phyloP scores from a whole-genome alignment of 371 early-diverging fungal genomes.

The Blakeslea trispora region DNA sequence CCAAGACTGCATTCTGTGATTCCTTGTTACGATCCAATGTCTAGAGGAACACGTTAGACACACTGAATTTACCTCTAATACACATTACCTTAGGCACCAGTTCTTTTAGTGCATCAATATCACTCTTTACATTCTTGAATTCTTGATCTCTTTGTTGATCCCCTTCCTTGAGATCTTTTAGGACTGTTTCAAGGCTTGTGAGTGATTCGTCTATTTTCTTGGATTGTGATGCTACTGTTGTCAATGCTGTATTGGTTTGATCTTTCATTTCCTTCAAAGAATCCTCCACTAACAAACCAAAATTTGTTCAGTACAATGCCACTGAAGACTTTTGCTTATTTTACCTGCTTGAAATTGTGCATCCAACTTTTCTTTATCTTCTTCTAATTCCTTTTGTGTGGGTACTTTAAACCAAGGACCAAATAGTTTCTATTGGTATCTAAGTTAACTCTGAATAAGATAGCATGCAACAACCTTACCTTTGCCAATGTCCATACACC shows the following conservation, averaged over 20 bases:
- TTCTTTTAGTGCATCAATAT: slow-evolving; percentile 76
- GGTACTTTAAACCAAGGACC: slow-evolving; percentile 73
- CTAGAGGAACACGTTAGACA: no score
- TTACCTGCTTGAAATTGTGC: slow-evolving; percentile 67
- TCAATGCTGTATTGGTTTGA: slow-evolving; percentile 71
- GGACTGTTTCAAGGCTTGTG: slow-evolving; percentile 60
- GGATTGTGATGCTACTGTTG: slow-evolving; percentile 73
- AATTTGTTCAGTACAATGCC: no score
- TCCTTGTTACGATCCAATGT: slow-evolving; percentile 76
- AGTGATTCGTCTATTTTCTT: slow-evolving; percentile 74
- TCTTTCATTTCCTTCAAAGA: slow-evolving; percentile 61
- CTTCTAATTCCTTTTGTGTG: slow-evolving; percentile 64
- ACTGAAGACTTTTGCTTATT: no score
- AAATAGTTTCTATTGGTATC: slow-evolving; percentile 57
- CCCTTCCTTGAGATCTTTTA: slow-evolving; percentile 71
- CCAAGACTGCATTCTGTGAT: slow-evolving; percentile 66
- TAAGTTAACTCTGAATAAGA: no score
- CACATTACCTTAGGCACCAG: slow-evolving; percentile 74
- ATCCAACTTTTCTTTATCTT: slow-evolving; percentile 74
- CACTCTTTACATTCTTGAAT: slow-evolving; percentile 68
- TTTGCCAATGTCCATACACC: slow-evolving; percentile 79
- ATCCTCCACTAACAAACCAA: slow-evolving; percentile 57
- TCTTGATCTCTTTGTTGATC: slow-evolving; percentile 75
- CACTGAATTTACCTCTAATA: no score
- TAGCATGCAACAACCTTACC: no score